phyloP scores from a whole-genome alignment of 768 basidiomycete species.

The Cystobasidium ongulense region DNA sequence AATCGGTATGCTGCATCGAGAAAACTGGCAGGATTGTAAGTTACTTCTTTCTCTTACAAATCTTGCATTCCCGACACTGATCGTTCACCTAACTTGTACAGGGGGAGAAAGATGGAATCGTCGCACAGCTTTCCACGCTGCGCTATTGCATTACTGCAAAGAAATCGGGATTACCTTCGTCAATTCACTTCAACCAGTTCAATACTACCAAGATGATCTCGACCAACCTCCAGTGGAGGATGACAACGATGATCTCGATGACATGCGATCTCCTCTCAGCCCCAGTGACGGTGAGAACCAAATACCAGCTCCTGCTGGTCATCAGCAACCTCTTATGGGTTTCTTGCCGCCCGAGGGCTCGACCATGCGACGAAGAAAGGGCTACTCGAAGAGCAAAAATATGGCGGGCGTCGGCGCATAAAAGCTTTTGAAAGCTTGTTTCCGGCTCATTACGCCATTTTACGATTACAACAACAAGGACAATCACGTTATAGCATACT shows the following conservation, averaged over 20 bases:
- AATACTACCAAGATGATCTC: conserved; percentile 41
- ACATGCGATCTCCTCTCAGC: conserved; percentile 9
- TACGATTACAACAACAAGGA: conserved; percentile 1
- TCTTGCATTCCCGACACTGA: neutral
- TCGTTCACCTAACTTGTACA: neutral
- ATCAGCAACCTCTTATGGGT: conserved; percentile 27
- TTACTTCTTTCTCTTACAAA: neutral
- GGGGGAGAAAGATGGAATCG: conserved; percentile 51
- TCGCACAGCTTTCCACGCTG: conserved; percentile 70
- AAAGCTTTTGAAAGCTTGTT: neutral
- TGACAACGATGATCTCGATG: conserved; percentile 28
- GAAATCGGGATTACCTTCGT: conserved; percentile 60
- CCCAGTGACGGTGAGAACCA: conserved; percentile 16
- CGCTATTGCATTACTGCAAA: conserved; percentile 62
- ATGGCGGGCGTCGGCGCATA: conserved; percentile 14
- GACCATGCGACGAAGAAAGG: conserved; percentile 23
- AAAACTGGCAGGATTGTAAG: conserved; percentile 55
- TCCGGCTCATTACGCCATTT: neutral
- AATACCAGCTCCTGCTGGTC: conserved; percentile 16
- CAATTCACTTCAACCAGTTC: conserved; percentile 58
- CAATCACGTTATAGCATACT: neutral
- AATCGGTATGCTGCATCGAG: conserved; percentile 45
- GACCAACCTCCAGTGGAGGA: conserved; percentile 13
- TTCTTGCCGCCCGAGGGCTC: conserved; percentile 29
- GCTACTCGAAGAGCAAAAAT: conserved; percentile 12